phyloP scores from a whole-genome alignment of 257 asterid species.

The Solanum piurae region DNA sequence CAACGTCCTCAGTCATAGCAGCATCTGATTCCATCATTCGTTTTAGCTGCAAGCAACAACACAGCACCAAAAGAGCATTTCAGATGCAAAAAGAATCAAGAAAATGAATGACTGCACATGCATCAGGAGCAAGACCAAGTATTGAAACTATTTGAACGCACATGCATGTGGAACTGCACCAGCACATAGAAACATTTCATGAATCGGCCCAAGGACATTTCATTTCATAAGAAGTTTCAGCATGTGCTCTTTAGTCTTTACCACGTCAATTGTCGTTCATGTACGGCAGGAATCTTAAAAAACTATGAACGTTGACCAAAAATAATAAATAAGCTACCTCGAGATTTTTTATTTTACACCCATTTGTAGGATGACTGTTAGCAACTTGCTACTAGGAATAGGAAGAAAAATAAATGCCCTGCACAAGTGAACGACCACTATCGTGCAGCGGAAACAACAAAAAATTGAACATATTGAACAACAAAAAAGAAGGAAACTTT shows the following conservation, averaged over 20 bases:
- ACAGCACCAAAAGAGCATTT: conserved; percentile 9
- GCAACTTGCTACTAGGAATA: not conserved
- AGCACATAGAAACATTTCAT: not conserved
- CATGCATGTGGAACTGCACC: not conserved
- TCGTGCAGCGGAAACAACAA: not conserved
- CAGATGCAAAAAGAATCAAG: not conserved
- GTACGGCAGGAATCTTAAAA: not conserved
- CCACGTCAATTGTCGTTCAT: not conserved
- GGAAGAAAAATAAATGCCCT: not conserved
- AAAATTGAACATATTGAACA: not conserved
- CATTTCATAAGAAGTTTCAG: not conserved
- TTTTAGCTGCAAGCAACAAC: conserved; percentile 49
- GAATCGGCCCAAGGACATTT: not conserved
- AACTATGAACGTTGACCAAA: not conserved
- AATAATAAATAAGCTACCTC: not conserved
- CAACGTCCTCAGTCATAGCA: conserved; percentile 91
- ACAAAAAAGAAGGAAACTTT: not conserved
- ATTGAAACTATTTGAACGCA: not conserved
- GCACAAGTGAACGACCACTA: not conserved
- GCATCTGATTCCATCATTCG: conserved; percentile 94
- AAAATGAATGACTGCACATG: not conserved
- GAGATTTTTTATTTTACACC: not conserved
- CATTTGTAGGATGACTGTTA: not conserved
- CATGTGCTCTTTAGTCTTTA: not conserved
- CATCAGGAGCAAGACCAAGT: not conserved